These are phyloP conservation scores for Solanum chiquidenum DNA, from an alignment of 257 asterid species.

Conservation along the genomic window DNA sequence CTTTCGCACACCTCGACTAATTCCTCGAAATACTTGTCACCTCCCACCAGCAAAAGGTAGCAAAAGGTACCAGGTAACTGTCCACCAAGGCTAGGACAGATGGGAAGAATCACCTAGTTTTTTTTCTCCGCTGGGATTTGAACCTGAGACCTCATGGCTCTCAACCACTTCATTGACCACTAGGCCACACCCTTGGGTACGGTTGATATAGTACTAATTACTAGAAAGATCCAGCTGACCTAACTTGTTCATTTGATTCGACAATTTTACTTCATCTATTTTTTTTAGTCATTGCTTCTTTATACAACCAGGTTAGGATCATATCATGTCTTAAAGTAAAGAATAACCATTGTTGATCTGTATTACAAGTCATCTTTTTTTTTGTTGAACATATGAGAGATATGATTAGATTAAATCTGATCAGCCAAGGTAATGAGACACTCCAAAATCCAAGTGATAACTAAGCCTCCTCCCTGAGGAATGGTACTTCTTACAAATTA, in stretches of 20 bases:
- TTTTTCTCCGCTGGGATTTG: not conserved
- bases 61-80: not conserved
- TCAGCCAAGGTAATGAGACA: not conserved
- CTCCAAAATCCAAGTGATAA: not conserved
- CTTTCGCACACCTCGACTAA: not conserved
- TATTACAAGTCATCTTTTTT: not conserved
- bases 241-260: not conserved
- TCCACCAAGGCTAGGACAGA: not conserved
- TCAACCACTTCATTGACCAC: not conserved
- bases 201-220: not conserved
- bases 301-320: not conserved
- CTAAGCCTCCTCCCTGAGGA: not conserved
- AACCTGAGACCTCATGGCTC: not conserved
- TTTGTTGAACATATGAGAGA: not conserved
- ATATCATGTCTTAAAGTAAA: not conserved
- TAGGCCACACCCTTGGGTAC: not conserved
- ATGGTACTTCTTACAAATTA: constrained; percentile 1
- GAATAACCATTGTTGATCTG: not conserved
- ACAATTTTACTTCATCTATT: not conserved
- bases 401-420: not conserved
- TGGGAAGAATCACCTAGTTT: not conserved
- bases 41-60: not conserved
- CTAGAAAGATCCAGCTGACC: not conserved
- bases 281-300: not conserved
- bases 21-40: not conserved